phyloP scores from a whole-genome alignment of 2,329 filamentous ascomycete genomes.

The Cladosporium sp. region DNA sequence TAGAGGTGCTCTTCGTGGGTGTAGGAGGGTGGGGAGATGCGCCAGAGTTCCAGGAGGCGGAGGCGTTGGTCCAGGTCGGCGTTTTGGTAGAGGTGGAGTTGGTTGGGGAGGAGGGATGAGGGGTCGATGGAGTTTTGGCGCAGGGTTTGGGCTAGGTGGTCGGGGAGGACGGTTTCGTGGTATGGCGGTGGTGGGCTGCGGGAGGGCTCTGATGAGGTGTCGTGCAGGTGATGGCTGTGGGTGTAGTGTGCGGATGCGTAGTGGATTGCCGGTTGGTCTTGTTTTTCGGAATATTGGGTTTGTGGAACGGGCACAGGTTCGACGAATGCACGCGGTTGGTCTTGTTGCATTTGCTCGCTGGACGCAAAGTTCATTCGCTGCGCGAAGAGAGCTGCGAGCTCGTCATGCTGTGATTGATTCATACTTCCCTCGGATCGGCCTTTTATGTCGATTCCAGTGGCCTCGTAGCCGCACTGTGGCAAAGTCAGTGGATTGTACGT shows the following conservation, averaged over 20 bases:
- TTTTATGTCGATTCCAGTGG: conserved; percentile 41
- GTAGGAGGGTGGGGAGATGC: conserved; percentile 66
- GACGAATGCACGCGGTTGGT: not conserved
- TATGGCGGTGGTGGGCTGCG: conserved; percentile 29
- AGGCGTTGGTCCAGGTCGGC: conserved; percentile 68
- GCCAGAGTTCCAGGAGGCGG: conserved; percentile 79
- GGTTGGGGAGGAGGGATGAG: conserved; percentile 62
- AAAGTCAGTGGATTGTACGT: not conserved
- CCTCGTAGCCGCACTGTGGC: conserved; percentile 40
- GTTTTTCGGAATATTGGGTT: conserved; percentile 2
- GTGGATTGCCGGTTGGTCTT: conserved; percentile 47
- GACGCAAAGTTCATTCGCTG: conserved; percentile 57
- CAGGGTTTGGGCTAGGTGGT: conserved; percentile 43
- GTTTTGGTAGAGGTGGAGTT: conserved; percentile 72
- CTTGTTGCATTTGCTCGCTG: not conserved
- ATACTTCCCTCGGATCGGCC: conserved; percentile 41
- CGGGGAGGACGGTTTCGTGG: conserved; percentile 24
- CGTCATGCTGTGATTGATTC: conserved; percentile 63
- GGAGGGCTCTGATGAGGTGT: conserved; percentile 32
- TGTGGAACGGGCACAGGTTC: not conserved
- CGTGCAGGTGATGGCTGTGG: conserved; percentile 59
- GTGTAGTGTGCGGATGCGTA: conserved; percentile 84
- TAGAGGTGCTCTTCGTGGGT: conserved; percentile 38
- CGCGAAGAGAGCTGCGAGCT: conserved; percentile 74
- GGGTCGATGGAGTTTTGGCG: conserved; percentile 66